Percentiles rank a stretch among this genome's conserved stretches.
Evolutionary conservation across 176 grass and related monocot species (phyloP).

Genomic region (Ampelocalamus luodianensis): DNA sequence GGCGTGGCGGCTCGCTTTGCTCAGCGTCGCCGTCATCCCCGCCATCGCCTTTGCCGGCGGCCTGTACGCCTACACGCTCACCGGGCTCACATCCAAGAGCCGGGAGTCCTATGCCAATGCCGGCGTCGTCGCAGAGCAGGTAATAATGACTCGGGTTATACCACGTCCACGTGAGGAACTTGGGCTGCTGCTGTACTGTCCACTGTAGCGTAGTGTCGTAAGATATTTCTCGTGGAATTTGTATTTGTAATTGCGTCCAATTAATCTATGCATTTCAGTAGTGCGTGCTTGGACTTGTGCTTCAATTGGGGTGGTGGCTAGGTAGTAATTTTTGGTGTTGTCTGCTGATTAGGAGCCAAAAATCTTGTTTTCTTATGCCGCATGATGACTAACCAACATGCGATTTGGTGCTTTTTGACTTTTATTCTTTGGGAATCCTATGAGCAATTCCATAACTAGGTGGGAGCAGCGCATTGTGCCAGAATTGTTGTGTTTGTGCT

Average conservation of each 20-base stretch:
- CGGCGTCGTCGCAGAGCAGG: slow-evolving; percentile 90
- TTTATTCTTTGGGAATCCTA: slow-evolving; percentile 50
- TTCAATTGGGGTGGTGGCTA: slow-evolving; percentile 43
- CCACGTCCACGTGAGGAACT: background rate
- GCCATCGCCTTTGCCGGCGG: slow-evolving; percentile 98
- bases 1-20: slow-evolving; percentile 88
- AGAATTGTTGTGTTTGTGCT: slow-evolving; percentile 19
- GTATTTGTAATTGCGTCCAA: slow-evolving; percentile 27
- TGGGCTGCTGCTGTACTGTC: slow-evolving; percentile 18
- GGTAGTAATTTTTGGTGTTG: slow-evolving; percentile 48
- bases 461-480: slow-evolving; percentile 21
- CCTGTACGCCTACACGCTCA: slow-evolving; percentile 96
- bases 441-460: slow-evolving; percentile 40
- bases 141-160: slow-evolving; percentile 42
- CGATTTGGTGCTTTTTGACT: slow-evolving; percentile 35
- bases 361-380: slow-evolving; percentile 45
- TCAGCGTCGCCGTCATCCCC: slow-evolving; percentile 92
- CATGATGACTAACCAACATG: slow-evolving; percentile 40
- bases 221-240: slow-evolving; percentile 35
- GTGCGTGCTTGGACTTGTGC: slow-evolving; percentile 48
- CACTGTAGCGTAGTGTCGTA: slow-evolving; percentile 11
- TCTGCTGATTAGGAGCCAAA: slow-evolving; percentile 55
- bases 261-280: slow-evolving; percentile 32
- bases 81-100: slow-evolving; percentile 92
- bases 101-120: slow-evolving; percentile 96